Conservation (phyloP, 1,139 yeast species). For the Yamadazyma siamensis region DNA sequence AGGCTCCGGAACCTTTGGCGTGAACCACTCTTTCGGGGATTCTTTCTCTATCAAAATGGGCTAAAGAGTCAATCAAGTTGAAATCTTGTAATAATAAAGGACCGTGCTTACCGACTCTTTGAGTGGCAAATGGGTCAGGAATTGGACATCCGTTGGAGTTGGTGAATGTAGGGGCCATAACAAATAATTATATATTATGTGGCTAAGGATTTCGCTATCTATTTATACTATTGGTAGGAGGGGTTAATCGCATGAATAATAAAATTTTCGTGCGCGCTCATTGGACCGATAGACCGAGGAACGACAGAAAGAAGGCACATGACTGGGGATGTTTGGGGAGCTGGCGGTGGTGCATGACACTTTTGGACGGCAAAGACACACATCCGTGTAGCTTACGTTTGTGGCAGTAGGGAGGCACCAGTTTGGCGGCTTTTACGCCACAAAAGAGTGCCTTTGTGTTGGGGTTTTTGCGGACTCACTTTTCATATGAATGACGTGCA, state of each 20-base stretch:
- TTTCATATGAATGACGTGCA: too few relatives aligned
- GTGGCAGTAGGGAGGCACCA: too few relatives aligned
- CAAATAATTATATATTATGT: slow-evolving; percentile 2
- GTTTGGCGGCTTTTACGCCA: too few relatives aligned
- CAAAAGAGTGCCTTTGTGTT: too few relatives aligned
- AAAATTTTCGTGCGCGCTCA: slow-evolving; percentile 8
- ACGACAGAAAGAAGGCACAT: too few relatives aligned
- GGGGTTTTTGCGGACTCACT: too few relatives aligned
- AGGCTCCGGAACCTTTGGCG: slow-evolving; percentile 88
- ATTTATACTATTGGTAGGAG: slow-evolving; percentile 9
- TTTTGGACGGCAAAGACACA: too few relatives aligned
- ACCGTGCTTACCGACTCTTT: slow-evolving; percentile 70
- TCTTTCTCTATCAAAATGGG: slow-evolving; percentile 85
- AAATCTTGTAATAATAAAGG: slow-evolving; percentile 77
- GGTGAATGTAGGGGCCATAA: slow-evolving; percentile 48
- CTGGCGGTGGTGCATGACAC: too few relatives aligned
- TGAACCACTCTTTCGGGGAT: slow-evolving; percentile 89
- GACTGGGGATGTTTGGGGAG: too few relatives aligned
- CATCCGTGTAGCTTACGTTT: too few relatives aligned
- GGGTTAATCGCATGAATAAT: slow-evolving; percentile 11
- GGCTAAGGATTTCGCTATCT: slow-evolving; percentile 2
- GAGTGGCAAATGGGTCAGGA: slow-evolving; percentile 66
- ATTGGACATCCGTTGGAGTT: slow-evolving; percentile 76
- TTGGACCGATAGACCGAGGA: slow-evolving; percentile 9
- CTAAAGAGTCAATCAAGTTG: slow-evolving; percentile 70